Evolutionary conservation across 441 rosid species (phyloP), one percentile per base, ranked within the genome.

Genomic region (Erodium texanum): DNA sequence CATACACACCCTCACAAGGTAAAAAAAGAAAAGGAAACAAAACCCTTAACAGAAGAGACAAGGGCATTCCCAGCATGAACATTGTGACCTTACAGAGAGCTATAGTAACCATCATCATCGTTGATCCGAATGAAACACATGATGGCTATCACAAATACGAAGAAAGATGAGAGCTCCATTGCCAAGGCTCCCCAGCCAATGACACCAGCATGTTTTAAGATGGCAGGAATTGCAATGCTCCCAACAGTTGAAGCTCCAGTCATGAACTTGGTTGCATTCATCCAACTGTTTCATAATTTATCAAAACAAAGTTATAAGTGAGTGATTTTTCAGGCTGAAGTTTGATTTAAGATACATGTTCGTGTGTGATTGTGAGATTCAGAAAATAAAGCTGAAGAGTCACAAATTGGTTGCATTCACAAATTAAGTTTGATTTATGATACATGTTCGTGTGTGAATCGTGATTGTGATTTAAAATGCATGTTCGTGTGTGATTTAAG

Each of bases 131-230:
- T 75, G 78, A 79, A 89, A 74, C 82, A 78, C 80, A 90, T 73
- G 36, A 93, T 87, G 69, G 97, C 87, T 2, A 85, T 58, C 14
- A 93, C 78, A 76, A 93, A 84, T 59, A 90, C 68, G 20, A 90
- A 68, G 74, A 80, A 90, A 0, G 97, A 93, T 0, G 93, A 90
- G 41, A 93, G 89, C 73, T 87, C 97, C 85, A 93, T 71, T 19
- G 79, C 87, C 29, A 93, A 74, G 56, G 99, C 97, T 2, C 96
- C 99, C 97, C 99, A 93, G 24, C 99, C 82, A 8, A 93, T 93
- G 63, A 93, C 88, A 27, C 92, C 95, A 0, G 97, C 89, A 62
- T 93, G 96, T 82, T 87, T 93, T 66, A 93, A 81, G 71, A 93
- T 90, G 58, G 79, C 85, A 3, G 98, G 98, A 75, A 93, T 89